Evolutionary conservation across 495 filamentous ascomycete genomes (phyloP), one percentile per base, ranked within the genome.

Genomic region (Aspergillus bridgeri): DNA sequence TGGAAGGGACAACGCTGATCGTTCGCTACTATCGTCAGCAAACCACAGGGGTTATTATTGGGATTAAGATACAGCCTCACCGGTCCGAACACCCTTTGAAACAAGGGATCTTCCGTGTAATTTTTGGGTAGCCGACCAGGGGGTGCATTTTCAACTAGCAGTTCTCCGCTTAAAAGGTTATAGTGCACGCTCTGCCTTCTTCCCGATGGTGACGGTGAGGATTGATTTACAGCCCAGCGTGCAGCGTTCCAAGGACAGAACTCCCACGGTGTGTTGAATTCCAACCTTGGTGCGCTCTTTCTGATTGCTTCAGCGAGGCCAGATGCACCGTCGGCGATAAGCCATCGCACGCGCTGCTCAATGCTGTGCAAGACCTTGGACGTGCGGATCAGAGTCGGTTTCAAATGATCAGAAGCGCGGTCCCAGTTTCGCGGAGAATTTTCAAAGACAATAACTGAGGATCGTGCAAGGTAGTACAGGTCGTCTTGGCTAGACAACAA

Each of bases 1-100:
- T 69, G 1, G 78, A 75, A 0, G 81, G 79, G 52, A 82, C 13
- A 73, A 69, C 52, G 23, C 66, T 61, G 11, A 76, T 21, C 6
- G 56, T 56, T 60, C 57, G 48, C 61, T 64, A 49, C 25, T 29
- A 11, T 50, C 13, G 43, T 53, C 21, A 53, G 49, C 20, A 18
- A 17, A 15, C 22, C n/a, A 22, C 15, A 42, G 49, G 21, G 20
- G 56, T 33, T 15, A 5, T 17, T 27, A 13, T n/a, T 19, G 25
- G 11, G 9, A 11, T 13, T 18, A 8, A 17, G 18, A 9, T 21
- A 48, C n/a, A n/a, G n/a, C n/a, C 58, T 59, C 48, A 65, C 61
- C 53, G 71, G 61, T 62, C 70, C 54, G 79, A 83, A 72, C 64
- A 81, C 47, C 67, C 44, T 25, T 60, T 44, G 25, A 70, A 72